Evolutionary conservation across 352 stramenopile species (phyloP).

Genomic region (Phytopythium sindhum): DNA sequence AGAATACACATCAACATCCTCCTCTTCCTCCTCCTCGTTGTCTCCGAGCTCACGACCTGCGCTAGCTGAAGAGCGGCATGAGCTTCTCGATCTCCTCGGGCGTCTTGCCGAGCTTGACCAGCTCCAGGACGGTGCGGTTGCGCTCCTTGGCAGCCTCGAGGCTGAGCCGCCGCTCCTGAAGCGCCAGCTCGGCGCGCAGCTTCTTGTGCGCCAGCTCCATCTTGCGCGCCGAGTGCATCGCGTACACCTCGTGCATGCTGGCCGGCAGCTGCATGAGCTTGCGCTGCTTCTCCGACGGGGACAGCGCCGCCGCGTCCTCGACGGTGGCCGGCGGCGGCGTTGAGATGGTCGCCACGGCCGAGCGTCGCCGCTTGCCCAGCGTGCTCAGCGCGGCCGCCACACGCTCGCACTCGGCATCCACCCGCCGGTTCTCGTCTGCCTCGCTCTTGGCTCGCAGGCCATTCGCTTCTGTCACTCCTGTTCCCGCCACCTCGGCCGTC

Average conservation of each 20-base stretch:
- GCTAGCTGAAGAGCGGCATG: conserved; percentile 7
- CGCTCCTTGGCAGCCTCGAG: conserved; percentile 9
- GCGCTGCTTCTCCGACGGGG: conserved; percentile 6
- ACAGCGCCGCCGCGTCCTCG: conserved; percentile 1
- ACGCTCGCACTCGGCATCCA: not conserved
- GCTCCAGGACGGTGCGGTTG: conserved; percentile 8
- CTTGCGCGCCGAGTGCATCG: conserved; percentile 6
- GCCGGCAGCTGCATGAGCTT: conserved; percentile 1
- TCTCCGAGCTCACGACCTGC: not conserved
- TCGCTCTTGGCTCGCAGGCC: not conserved
- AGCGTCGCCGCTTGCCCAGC: conserved; percentile 5
- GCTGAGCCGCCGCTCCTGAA: conserved; percentile 6
- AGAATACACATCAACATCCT: not conserved
- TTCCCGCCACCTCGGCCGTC: not conserved
- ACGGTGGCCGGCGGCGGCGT: not conserved
- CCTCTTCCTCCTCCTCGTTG: not conserved
- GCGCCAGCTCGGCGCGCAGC: conserved; percentile 4
- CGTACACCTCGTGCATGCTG: conserved; percentile 6
- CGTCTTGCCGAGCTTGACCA: conserved; percentile 9
- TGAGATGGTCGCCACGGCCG: not conserved
- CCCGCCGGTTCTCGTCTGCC: not conserved
- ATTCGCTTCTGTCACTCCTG: not conserved
- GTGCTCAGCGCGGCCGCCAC: not conserved
- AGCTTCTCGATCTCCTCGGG: conserved; percentile 10
- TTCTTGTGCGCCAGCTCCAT: conserved; percentile 11